Evolutionary conservation across 192 early-diverging fungal genomes (phyloP).

Genomic region (Coemansia sp.): DNA sequence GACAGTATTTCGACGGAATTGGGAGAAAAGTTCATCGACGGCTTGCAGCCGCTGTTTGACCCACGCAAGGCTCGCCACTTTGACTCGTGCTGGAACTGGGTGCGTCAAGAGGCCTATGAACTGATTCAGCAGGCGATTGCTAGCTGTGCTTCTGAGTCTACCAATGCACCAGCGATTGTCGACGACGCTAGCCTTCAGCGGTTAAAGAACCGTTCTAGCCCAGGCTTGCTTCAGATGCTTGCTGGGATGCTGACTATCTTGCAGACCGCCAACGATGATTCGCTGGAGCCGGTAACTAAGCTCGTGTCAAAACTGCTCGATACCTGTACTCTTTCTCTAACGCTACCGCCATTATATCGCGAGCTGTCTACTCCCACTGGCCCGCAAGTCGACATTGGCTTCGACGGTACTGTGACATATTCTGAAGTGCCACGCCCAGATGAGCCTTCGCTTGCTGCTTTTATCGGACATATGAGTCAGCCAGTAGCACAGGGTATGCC

Average conservation of each 20-base stretch:
- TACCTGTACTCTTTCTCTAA: slow-evolving; percentile 26
- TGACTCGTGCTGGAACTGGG: slow-evolving; percentile 96
- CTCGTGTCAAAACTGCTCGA: slow-evolving; percentile 70
- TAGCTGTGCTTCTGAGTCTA: slow-evolving; percentile 27
- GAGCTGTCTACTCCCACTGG: slow-evolving; percentile 80
- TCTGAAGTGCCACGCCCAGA: slow-evolving; percentile 76
- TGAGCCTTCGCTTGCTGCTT: slow-evolving; percentile 77
- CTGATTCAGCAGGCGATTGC: slow-evolving; percentile 79
- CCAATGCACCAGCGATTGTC: slow-evolving; percentile 70
- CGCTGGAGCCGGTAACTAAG: slow-evolving; percentile 52
- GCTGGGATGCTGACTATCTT: slow-evolving; percentile 61
- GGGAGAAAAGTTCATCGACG: slow-evolving; percentile 72
- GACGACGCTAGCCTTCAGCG: slow-evolving; percentile 41
- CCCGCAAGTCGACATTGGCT: slow-evolving; percentile 73
- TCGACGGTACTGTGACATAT: slow-evolving; percentile 75
- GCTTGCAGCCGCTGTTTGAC: slow-evolving; percentile 77
- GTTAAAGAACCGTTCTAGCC: slow-evolving; percentile 81
- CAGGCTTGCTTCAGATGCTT: slow-evolving; percentile 72
- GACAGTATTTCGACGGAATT: slow-evolving; percentile 79
- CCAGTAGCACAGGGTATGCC: slow-evolving; percentile 55
- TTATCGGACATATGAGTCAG: slow-evolving; percentile 72
- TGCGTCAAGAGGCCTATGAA: slow-evolving; percentile 55
- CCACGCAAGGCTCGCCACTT: slow-evolving; percentile 78
- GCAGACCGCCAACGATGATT: slow-evolving; percentile 64
- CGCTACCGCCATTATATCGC: slow-evolving; percentile 56